Base-by-base conservation (phyloP, 2,329 filamentous ascomycete genomes). In the Fusarium sp. region DNA sequence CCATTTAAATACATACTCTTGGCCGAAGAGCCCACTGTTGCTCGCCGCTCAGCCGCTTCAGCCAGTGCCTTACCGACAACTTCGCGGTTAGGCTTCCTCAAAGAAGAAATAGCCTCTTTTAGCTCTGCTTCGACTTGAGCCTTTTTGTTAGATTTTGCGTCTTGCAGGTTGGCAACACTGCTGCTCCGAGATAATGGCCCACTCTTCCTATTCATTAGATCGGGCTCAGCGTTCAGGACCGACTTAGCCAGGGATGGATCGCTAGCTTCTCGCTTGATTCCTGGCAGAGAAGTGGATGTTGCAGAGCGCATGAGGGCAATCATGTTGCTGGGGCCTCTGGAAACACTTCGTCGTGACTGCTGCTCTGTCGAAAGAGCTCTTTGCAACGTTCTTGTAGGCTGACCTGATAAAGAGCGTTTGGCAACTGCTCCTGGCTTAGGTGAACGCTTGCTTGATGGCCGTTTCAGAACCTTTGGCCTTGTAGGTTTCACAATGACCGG, bases 81-180 rank as follows among this genome's bases (percentile, higher is more conserved):
- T 27, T 89, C 87, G 49, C 93, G 88, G 76, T 95, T 94, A 2
- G 93, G 93, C 80, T 91, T 94, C 79, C 92, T 91, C 45, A 95
- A 80, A 15, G 90, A 88, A 10, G 88, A 88, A 55, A 96, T 95
- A 14, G 93, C 93, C 65, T 93, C 89, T 73, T 90, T 89, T 38
- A 95, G 81, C 76, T 94, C 91, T 33, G 90, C 89, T 52, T 94
- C 90, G 4, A 94, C 86, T 27, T 88, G 82, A 6, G 90, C 91
- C 77, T 92, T 91, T 79, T 89, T 92, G 75, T 84, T 89, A 37
- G 88, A 85, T 80, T 89, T 93, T 3, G 83, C 79, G 62, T 90
- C 88, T 5, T 86, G 86, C 35, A 85, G 80, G 39, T 83, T 86
- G 33, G 84, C 85, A 70, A 87, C 84, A 73, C 86, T 87, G 60